Percentiles rank a stretch among this genome's conserved stretches.
Evolutionary conservation across 352 stramenopile genomes (phyloP).

Genomic region (Phytophthora sansomeana): DNA sequence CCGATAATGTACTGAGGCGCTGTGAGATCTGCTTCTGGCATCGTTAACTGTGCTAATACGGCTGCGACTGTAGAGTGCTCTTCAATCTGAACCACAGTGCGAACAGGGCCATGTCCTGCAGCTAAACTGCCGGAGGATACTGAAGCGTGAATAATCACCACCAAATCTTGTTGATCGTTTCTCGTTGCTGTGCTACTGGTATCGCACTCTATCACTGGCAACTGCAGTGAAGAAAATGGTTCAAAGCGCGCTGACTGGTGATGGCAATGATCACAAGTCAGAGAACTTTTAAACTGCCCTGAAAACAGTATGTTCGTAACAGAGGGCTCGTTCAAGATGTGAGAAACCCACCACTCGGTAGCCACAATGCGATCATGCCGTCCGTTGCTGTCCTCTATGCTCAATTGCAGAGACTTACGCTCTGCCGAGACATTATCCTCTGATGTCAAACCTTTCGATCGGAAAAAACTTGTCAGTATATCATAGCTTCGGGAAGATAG

Average conservation of each 20-base stretch:
- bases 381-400: conserved; percentile 92
- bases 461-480: conserved; percentile 36
- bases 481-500: conserved; percentile 43
- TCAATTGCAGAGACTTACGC: conserved; percentile 10
- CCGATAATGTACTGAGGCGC: conserved; percentile 13
- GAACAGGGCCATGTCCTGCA: conserved; percentile 2
- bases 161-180: conserved; percentile 27
- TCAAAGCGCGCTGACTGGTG: conserved; percentile 88
- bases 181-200: background rate
- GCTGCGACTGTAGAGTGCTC: conserved; percentile 12
- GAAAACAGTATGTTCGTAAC: conserved; percentile 96
- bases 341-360: conserved; percentile 97
- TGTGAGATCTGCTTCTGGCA: background rate
- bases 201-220: conserved; percentile 46
- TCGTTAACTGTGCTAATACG: conserved; percentile 7
- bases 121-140: conserved; percentile 21
- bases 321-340: conserved; percentile 94
- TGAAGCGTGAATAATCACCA: conserved; percentile 49
- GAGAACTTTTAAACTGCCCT: conserved; percentile 96
- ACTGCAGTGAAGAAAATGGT: conserved; percentile 83
- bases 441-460: conserved; percentile 1
- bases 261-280: conserved; percentile 91
- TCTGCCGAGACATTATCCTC: background rate
- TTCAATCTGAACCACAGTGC: conserved; percentile 3
- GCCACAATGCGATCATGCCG: conserved; percentile 93